Conservation (phyloP, 345 rosid genomes). For the Cardamine chenopodiifolia region DNA sequence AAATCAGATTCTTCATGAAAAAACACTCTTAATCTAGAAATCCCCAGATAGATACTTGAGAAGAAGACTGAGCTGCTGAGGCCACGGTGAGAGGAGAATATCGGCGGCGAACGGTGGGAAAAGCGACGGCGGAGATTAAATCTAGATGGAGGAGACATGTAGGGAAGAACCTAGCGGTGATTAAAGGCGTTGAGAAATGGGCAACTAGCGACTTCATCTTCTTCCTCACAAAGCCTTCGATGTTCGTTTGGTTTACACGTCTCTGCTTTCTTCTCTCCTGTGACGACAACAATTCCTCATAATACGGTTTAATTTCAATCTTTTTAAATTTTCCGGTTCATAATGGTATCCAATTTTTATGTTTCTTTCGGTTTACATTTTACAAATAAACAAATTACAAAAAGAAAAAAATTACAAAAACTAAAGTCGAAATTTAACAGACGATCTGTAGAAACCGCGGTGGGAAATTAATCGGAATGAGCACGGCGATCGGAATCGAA, state of each 20-base stretch:
- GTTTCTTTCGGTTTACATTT: slow-evolving; percentile 32
- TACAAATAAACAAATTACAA: slow-evolving; percentile 27
- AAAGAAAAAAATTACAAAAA: not conserved
- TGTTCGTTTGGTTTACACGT: slow-evolving; percentile 25
- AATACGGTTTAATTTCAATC: slow-evolving; percentile 21
- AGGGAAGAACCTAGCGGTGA: slow-evolving; percentile 8
- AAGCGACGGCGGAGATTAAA: slow-evolving; percentile 32
- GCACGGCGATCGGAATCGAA: slow-evolving; percentile 46
- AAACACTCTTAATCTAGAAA: not conserved
- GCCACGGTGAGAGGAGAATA: slow-evolving; percentile 58
- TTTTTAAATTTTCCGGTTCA: slow-evolving; percentile 3
- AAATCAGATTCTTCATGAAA: not conserved
- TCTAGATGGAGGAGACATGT: slow-evolving; percentile 3
- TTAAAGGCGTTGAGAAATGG: slow-evolving; percentile 38
- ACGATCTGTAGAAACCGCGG: slow-evolving; percentile 12
- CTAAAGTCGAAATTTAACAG: not conserved
- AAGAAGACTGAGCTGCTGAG: slow-evolving; percentile 61
- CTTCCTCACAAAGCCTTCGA: slow-evolving; percentile 39
- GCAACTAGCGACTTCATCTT: slow-evolving; percentile 44
- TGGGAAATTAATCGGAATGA: slow-evolving; percentile 50
- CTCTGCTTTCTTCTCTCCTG: not conserved
- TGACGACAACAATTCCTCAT: slow-evolving; percentile 1
- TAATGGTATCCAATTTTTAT: slow-evolving; percentile 12
- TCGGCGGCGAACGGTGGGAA: slow-evolving; percentile 31
- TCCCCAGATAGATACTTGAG: slow-evolving; percentile 49